phyloP scores from a whole-genome alignment of 176 grass and related monocot species.

The Metroxylon sagu region DNA sequence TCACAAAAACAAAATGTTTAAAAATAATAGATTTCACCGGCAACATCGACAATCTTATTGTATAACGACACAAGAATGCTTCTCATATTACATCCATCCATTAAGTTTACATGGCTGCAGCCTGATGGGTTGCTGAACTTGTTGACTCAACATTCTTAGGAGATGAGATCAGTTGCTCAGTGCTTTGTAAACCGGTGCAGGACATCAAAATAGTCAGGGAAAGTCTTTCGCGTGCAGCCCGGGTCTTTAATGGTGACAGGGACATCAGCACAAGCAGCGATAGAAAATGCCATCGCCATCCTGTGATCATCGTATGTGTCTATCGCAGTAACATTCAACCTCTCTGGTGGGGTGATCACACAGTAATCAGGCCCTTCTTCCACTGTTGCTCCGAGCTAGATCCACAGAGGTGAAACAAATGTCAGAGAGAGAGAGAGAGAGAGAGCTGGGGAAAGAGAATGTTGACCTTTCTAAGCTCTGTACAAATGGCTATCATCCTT shows the following conservation, averaged over 20 bases:
- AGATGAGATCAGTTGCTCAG: conserved; percentile 8
- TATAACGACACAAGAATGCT: too few relatives aligned
- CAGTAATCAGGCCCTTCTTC: conserved; percentile 95
- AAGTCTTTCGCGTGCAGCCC: conserved; percentile 90
- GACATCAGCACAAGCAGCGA: conserved; percentile 69
- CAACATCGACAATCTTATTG: too few relatives aligned
- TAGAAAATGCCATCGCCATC: conserved; percentile 95
- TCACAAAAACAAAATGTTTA: too few relatives aligned
- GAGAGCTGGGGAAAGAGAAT: background rate
- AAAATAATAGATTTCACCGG: too few relatives aligned
- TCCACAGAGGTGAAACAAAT: background rate
- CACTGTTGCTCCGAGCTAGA: conserved; percentile 71
- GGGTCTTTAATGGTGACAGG: conserved; percentile 84
- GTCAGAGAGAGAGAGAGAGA: background rate
- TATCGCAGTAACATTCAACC: conserved; percentile 58
- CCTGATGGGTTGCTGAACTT: too few relatives aligned
- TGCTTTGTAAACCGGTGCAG: conserved; percentile 69
- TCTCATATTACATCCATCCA: too few relatives aligned
- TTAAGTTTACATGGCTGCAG: too few relatives aligned
- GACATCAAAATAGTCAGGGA: conserved; percentile 90
- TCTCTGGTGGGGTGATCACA: conserved; percentile 89
- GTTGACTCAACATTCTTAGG: too few relatives aligned
- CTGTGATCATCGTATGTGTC: conserved; percentile 94
- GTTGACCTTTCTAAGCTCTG: conserved; percentile 82
- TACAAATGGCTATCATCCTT: conserved; percentile 83